Evolutionary conservation across 2,329 filamentous ascomycete genomes (phyloP).

Genomic region (Diaporthe helianthi): DNA sequence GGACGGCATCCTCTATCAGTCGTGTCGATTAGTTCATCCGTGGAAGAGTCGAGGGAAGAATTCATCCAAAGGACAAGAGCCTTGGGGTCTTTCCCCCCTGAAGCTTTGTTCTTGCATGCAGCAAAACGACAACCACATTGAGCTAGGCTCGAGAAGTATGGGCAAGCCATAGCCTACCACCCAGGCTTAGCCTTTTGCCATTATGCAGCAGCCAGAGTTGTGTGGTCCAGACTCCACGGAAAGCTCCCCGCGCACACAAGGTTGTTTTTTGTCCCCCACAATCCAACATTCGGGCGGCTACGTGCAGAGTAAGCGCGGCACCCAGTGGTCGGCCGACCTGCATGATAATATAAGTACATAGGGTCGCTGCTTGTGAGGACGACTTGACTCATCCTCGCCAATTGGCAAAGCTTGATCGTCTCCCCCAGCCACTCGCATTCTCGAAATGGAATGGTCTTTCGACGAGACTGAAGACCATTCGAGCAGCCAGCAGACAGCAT

Average conservation of each 20-base stretch:
- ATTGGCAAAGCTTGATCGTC: not conserved
- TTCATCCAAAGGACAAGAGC: not conserved
- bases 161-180: slow-evolving; percentile 4
- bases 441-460: not conserved
- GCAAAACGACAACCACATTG: not conserved
- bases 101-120: slow-evolving; percentile 4
- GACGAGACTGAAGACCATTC: not conserved
- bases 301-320: slow-evolving; percentile 6
- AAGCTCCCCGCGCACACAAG: slow-evolving; percentile 20
- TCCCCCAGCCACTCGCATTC: not conserved
- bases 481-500: not conserved
- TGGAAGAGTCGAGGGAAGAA: not conserved
- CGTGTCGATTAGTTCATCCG: not conserved
- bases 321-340: slow-evolving; percentile 10
- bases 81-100: not conserved
- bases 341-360: slow-evolving; percentile 6
- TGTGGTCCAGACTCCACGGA: slow-evolving; percentile 13
- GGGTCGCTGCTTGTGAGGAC: not conserved
- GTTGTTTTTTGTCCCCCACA: slow-evolving; percentile 17
- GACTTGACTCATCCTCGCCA: not conserved
- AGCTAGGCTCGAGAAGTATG: slow-evolving; percentile 1
- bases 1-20: not conserved
- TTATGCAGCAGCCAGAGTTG: slow-evolving; percentile 22
- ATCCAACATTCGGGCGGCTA: slow-evolving; percentile 8
- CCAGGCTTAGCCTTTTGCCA: not conserved